A percentile compares a stretch with the other conserved stretches of the same genome.
Conservation (phyloP, 106 monocot genomes). For the Xerophyta viscosa region DNA sequence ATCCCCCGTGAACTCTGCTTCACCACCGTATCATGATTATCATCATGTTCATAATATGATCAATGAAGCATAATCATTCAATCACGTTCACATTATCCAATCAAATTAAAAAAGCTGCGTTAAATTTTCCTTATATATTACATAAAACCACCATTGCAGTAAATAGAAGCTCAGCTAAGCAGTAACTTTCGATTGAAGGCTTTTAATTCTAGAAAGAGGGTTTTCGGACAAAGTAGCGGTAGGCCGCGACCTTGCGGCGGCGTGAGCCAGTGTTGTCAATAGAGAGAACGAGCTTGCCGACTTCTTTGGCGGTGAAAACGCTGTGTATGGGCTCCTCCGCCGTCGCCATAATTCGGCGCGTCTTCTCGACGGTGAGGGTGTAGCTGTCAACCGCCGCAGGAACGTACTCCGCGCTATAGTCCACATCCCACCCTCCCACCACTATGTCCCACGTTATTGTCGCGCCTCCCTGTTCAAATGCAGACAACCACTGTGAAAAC, state of each 20-base stretch:
- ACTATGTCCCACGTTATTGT: constrained; percentile 90
- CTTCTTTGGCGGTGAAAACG: constrained; percentile 6
- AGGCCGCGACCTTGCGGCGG: constrained; percentile 3
- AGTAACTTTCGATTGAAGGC: no score
- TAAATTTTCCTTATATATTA: no score
- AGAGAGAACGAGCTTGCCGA: constrained; percentile 10
- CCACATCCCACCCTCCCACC: constrained; percentile 90
- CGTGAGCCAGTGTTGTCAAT: constrained; percentile 7
- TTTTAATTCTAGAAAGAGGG: no score
- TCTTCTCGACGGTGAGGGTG: constrained; percentile 68
- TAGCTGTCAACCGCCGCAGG: constrained; percentile 61
- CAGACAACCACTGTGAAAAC: background rate
- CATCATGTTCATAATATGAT: no score
- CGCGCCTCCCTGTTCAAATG: constrained; percentile 42
- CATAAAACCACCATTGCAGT: no score
- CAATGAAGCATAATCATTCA: no score
- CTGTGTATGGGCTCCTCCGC: constrained; percentile 5
- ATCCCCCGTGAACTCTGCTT: no score
- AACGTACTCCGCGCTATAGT: constrained; percentile 79
- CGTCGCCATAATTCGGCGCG: constrained; percentile 3
- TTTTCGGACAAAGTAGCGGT: constrained; percentile 14
- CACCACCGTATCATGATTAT: no score
- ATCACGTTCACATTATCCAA: no score
- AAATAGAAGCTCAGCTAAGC: no score
- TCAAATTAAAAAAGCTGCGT: no score